phyloP scores from a whole-genome alignment of 2,329 filamentous ascomycete species.

The Calcarisporium arbuscula region DNA sequence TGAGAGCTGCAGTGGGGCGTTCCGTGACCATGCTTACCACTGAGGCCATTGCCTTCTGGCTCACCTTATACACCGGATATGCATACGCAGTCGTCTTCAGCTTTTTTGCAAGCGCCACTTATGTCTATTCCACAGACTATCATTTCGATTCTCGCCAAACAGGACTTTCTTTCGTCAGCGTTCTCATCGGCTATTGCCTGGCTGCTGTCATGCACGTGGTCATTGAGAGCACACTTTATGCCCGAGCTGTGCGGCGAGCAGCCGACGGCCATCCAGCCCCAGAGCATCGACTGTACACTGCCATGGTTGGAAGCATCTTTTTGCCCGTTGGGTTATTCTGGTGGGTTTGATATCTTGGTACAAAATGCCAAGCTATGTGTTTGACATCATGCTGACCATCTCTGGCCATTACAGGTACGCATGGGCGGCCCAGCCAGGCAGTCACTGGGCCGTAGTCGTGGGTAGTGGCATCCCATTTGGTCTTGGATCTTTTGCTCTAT shows the following conservation, averaged over 20 bases:
- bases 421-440: constrained; percentile 1
- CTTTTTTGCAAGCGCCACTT: background rate
- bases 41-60: background rate
- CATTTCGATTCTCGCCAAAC: constrained; percentile 1
- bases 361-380: background rate
- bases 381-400: background rate
- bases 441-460: constrained; percentile 2
- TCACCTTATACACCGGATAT: background rate
- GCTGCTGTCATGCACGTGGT: background rate
- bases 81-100: background rate
- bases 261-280: constrained; percentile 1
- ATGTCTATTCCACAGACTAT: constrained; percentile 1
- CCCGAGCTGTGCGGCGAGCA: background rate
- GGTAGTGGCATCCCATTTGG: constrained; percentile 2
- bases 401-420: constrained; percentile 1
- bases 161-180: background rate
- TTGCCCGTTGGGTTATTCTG: background rate
- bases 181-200: background rate
- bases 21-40: background rate
- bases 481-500: constrained; percentile 2
- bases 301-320: background rate
- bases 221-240: background rate
- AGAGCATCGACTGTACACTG: background rate
- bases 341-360: background rate
- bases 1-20: background rate